These are phyloP conservation scores for Lasiosphaeria miniovina DNA, from an alignment of 495 filamentous ascomycete genomes.

Conservation along the genomic window DNA sequence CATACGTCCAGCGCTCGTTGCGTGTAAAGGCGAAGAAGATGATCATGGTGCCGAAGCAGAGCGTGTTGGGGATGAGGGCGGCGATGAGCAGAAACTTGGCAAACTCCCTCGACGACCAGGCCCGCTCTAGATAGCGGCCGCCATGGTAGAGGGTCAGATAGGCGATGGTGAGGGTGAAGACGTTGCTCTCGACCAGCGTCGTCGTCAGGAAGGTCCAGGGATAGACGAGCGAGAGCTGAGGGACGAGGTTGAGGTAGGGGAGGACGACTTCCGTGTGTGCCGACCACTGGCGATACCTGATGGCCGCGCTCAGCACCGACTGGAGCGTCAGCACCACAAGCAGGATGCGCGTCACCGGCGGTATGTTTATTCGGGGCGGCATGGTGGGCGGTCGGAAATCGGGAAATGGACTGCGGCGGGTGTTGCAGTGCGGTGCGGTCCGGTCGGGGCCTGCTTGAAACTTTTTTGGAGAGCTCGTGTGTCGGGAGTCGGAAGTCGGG, in stretches of 20 bases:
- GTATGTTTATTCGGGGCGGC: constrained; percentile 85
- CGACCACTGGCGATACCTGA: constrained; percentile 65
- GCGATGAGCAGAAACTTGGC: constrained; percentile 82
- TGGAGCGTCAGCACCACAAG: constrained; percentile 71
- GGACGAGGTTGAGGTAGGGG: constrained; percentile 83
- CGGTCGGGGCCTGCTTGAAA: background rate
- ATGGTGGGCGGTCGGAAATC: constrained; percentile 42
- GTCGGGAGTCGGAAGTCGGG: no score
- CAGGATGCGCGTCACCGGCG: constrained; percentile 80
- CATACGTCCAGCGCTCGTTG: constrained; percentile 67
- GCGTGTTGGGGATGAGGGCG: constrained; percentile 73
- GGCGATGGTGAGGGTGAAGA: constrained; percentile 81
- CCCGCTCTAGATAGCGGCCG: constrained; percentile 90
- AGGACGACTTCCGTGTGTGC: constrained; percentile 59
- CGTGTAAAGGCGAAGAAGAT: constrained; percentile 67
- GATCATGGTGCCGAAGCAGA: constrained; percentile 70
- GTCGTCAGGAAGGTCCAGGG: constrained; percentile 90
- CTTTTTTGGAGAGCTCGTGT: background rate
- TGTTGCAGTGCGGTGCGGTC: background rate
- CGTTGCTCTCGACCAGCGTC: constrained; percentile 87
- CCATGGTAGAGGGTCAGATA: constrained; percentile 85
- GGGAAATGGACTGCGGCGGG: no score
- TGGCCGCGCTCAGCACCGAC: constrained; percentile 75
- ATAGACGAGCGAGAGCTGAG: constrained; percentile 76
- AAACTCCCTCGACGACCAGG: constrained; percentile 92